Base-by-base conservation (phyloP, 202 grass and related monocot species). In the Setaria italica region DNA sequence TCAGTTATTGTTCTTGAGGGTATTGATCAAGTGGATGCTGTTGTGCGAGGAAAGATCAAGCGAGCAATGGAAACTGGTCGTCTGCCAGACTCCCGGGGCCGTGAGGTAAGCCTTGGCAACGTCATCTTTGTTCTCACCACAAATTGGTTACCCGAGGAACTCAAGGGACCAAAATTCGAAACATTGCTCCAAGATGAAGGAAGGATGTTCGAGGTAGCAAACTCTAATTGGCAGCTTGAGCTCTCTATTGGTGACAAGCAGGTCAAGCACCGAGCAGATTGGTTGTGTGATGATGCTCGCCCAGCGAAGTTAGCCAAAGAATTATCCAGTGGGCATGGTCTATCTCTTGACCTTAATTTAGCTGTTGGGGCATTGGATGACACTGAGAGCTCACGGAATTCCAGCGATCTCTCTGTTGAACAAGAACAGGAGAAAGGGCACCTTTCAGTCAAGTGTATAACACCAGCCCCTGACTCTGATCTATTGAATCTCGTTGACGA, bases 311-410 rank as follows among this genome's bases (percentile, higher is more conserved):
- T 88, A 57, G 87, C 88, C 16, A 99, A 94, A 85, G 92, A 94
- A 74, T 70, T 91, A 34, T 68, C 81, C 4, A n/a, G 80, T 73
- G 81, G 84, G 54, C 72, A 70, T 14, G 85, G 84, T 20, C 88
- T 97, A 45, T 94, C 88, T 6, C 93, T 99, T 7, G 93, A 99
- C 50, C 88, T 99, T 25, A 99, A 99, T 87, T 82, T 99, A 66
- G 80, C 94, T 1, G 90, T 96, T 11, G 94, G 92, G 17, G 55
- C 71, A 54, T 70, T 84, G 32, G 90, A 94, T 76, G 92, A 94
- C 49, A 85, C 85, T 0, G 97, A 99, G 66, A 87, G 92, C 21
- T 99, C 97, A 0, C 77, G 88, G 74, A 99, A 99, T 71, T 97
- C 97, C 15, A 99, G 92, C 15, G 97, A 99, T 69, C 25, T 96